Conservation (phyloP, 2,329 filamentous ascomycete genomes). For the Leptodontidium sp. region DNA sequence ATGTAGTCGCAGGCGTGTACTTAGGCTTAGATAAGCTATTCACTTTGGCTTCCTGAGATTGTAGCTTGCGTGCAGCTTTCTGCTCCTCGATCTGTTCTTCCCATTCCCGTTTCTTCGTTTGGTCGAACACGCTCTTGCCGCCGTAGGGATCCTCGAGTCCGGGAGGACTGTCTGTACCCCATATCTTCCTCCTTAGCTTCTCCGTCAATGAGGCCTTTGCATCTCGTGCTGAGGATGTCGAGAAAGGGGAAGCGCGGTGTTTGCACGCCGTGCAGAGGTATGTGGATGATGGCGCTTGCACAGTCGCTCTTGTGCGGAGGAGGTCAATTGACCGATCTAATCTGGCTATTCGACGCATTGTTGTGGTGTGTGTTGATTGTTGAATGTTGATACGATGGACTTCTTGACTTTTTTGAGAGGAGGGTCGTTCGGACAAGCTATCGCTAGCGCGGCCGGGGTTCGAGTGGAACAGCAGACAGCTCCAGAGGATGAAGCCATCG, state of each 20-base stretch:
- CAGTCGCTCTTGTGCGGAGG: conserved; percentile 27
- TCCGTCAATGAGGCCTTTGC: conserved; percentile 50
- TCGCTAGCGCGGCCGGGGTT: conserved; percentile 30
- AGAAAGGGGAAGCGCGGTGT: conserved; percentile 42
- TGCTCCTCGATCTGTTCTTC: conserved; percentile 32
- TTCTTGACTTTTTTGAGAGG: conserved; percentile 38
- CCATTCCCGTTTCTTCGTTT: conserved; percentile 31
- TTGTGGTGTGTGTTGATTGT: conserved; percentile 20
- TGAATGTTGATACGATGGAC: conserved; percentile 19
- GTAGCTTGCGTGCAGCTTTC: conserved; percentile 22
- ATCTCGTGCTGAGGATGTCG: conserved; percentile 39
- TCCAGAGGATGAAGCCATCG: not conserved
- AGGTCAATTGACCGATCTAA: conserved; percentile 44
- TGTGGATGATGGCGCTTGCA: conserved; percentile 27
- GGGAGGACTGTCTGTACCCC: conserved; percentile 58
- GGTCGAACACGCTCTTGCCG: conserved; percentile 45
- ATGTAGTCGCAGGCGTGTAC: conserved; percentile 57
- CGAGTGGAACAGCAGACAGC: conserved; percentile 18
- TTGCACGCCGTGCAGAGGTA: conserved; percentile 43
- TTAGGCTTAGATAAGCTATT: conserved; percentile 21
- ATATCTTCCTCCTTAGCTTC: conserved; percentile 55
- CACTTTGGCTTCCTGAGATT: not conserved
- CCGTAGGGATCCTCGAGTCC: conserved; percentile 58
- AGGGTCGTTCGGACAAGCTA: conserved; percentile 13
- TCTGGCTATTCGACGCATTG: conserved; percentile 46